Conservation (phyloP, 331 rosid species). For the Saraca asoca region DNA sequence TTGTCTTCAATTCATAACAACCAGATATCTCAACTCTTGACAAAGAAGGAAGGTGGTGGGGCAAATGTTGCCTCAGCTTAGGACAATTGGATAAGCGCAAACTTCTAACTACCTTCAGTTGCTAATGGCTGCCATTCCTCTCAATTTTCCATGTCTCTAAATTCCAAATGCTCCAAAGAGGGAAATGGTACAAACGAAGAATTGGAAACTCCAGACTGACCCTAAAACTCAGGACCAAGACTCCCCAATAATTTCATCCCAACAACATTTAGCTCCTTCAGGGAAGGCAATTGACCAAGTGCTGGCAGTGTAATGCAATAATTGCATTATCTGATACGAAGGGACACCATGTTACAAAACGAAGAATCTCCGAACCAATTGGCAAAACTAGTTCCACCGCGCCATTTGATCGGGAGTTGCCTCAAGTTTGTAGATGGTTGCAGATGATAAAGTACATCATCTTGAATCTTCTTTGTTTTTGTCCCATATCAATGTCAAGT, state of each 20-base stretch:
- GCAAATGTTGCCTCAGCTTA: neutral
- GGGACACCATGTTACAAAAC: slow-evolving; percentile 5
- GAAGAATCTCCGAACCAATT: slow-evolving; percentile 15
- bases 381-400: slow-evolving; percentile 34
- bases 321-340: slow-evolving; percentile 16
- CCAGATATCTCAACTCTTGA: neutral
- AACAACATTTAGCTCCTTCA: slow-evolving; percentile 27
- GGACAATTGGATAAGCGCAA: neutral
- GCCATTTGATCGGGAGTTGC: neutral
- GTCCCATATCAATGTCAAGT: slow-evolving; percentile 21
- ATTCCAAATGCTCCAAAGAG: slow-evolving; percentile 14
- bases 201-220: no score
- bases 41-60: neutral
- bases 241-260: slow-evolving; percentile 3
- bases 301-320: slow-evolving; percentile 36
- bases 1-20: neutral
- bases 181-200: slow-evolving; percentile 31
- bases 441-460: slow-evolving; percentile 14
- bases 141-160: slow-evolving; percentile 30
- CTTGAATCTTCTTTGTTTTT: neutral
- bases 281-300: slow-evolving; percentile 40
- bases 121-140: slow-evolving; percentile 25
- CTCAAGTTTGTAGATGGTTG: slow-evolving; percentile 13
- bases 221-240: slow-evolving; percentile 26
- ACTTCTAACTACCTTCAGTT: neutral